Percentiles rank a stretch among this genome's conserved stretches.
Evolutionary conservation across 2,329 filamentous ascomycete genomes (phyloP).

Genomic region (Aspergillus transmontanensis): DNA sequence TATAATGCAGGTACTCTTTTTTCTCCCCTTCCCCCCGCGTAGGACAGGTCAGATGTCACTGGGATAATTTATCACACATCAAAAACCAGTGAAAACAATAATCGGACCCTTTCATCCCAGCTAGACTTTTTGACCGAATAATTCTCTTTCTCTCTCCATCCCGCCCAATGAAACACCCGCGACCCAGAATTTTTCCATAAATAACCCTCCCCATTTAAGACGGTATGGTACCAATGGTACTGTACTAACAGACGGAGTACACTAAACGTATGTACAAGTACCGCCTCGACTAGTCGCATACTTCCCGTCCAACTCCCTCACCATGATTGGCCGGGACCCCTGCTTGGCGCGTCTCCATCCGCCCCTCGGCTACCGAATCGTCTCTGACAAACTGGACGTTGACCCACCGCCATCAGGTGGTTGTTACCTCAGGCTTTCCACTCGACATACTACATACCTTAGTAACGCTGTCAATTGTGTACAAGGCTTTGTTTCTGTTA

Average conservation of each 20-base stretch:
- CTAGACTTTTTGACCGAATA: background rate
- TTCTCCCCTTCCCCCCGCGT: background rate
- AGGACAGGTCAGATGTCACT: background rate
- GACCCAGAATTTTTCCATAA: background rate
- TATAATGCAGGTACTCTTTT: background rate
- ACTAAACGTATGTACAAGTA: background rate
- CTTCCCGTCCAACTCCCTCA: background rate
- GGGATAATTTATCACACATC: background rate
- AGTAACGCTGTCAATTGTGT: background rate
- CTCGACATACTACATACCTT: background rate
- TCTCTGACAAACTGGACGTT: background rate
- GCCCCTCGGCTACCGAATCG: background rate
- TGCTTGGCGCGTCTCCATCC: background rate
- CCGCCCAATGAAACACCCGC: background rate
- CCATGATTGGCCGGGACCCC: background rate
- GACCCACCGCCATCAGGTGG: background rate
- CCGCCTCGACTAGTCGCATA: background rate
- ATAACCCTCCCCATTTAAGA: background rate
- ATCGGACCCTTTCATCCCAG: background rate
- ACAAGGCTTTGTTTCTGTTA: background rate
- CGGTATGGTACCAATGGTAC: background rate
- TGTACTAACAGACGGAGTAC: background rate
- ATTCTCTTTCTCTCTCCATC: background rate
- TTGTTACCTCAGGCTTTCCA: background rate
- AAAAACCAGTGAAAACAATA: background rate